A percentile compares a stretch with the other conserved stretches of the same genome.
Evolutionary conservation across 1,284 basidiomycete genomes (phyloP).

Genomic region (Mycena sp.): DNA sequence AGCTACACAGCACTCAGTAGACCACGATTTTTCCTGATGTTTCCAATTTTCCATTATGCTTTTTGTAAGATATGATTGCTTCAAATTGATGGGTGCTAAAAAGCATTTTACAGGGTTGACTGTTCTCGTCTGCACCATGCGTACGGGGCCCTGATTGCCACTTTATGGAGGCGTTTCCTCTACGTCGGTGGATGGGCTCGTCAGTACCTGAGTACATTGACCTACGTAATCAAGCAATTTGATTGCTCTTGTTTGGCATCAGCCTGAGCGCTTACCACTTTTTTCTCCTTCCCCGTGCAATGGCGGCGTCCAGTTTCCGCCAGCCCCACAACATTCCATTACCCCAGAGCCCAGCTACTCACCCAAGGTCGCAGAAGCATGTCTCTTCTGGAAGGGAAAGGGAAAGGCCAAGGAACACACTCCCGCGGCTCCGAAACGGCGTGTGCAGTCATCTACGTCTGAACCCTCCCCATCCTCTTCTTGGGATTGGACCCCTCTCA

Average conservation of each 20-base stretch:
- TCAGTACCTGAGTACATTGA: background rate
- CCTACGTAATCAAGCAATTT: background rate
- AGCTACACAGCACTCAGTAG: too few relatives aligned
- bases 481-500: slow-evolving; percentile 80
- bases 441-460: slow-evolving; percentile 18
- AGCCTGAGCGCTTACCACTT: slow-evolving; percentile 14
- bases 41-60: too few relatives aligned
- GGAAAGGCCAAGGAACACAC: slow-evolving; percentile 48
- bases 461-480: slow-evolving; percentile 39
- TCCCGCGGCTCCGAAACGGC: slow-evolving; percentile 35
- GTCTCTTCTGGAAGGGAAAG: slow-evolving; percentile 47
- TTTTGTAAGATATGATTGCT: too few relatives aligned
- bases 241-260: slow-evolving; percentile 11
- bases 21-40: too few relatives aligned
- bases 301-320: slow-evolving; percentile 44
- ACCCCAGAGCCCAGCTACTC: slow-evolving; percentile 35
- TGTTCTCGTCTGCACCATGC: too few relatives aligned
- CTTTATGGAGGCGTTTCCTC: too few relatives aligned
- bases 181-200: too few relatives aligned
- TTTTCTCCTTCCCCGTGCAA: background rate
- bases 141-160: too few relatives aligned
- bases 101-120: too few relatives aligned
- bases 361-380: slow-evolving; percentile 30
- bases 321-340: slow-evolving; percentile 45
- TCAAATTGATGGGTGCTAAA: too few relatives aligned